Percentiles rank a stretch among this genome's conserved stretches.
These are phyloP conservation scores for Fusarium albidum DNA, from an alignment of 2,329 filamentous ascomycete species.

Conservation along the genomic window DNA sequence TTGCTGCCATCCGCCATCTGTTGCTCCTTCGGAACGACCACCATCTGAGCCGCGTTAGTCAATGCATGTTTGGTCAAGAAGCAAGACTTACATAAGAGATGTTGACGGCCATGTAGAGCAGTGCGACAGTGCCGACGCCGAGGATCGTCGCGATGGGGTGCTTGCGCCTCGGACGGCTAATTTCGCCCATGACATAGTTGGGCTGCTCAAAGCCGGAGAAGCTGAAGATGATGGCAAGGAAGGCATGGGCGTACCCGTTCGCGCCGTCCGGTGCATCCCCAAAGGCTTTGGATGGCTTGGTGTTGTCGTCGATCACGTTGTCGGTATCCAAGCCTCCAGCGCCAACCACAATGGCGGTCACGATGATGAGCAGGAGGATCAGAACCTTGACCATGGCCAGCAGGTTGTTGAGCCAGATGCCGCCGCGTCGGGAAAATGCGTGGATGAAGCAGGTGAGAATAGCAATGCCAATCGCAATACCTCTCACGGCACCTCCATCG, in stretches of 20 bases:
- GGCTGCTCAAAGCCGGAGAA: constrained; percentile 50
- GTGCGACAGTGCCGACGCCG: constrained; percentile 41
- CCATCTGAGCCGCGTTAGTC: constrained; percentile 45
- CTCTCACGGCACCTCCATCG: constrained; percentile 48
- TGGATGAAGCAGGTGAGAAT: constrained; percentile 58
- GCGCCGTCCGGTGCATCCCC: constrained; percentile 32
- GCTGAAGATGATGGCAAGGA: constrained; percentile 53
- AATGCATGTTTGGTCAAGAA: rapidly evolving
- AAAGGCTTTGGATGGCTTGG: constrained; percentile 37
- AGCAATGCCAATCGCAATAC: constrained; percentile 55
- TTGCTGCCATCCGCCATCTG: constrained; percentile 3
- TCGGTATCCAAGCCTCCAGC: constrained; percentile 38
- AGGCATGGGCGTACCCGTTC: constrained; percentile 48
- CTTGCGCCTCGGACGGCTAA: constrained; percentile 43
- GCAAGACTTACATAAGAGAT: constrained; percentile 45
- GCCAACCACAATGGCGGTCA: constrained; percentile 44
- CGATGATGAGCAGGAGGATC: constrained; percentile 55
- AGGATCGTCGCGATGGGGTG: constrained; percentile 44
- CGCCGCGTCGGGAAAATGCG: constrained; percentile 55
- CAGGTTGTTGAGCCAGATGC: constrained; percentile 60
- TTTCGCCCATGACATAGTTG: constrained; percentile 49
- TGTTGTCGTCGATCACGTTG: constrained; percentile 41
- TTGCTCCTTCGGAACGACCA: constrained; percentile 42
- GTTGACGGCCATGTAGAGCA: constrained; percentile 49
- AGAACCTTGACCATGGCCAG: constrained; percentile 58